phyloP scores from a whole-genome alignment of 495 filamentous ascomycete genomes.

The Podospora tetraspora region DNA sequence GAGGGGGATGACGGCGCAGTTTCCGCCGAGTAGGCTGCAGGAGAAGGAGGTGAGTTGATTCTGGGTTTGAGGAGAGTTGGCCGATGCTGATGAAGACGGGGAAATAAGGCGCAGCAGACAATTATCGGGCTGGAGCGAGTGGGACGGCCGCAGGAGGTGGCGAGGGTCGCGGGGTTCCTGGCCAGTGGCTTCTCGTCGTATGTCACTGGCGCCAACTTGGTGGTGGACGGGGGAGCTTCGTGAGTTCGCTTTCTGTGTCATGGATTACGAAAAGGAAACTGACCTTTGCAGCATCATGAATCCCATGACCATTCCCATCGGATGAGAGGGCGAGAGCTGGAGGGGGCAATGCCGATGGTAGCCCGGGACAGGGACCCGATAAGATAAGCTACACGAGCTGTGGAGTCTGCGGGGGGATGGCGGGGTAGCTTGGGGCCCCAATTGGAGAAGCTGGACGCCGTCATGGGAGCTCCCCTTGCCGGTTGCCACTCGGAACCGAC shows the following conservation, averaged over 20 bases:
- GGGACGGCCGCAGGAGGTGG: slow-evolving; percentile 48
- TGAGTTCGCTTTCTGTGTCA: slow-evolving; percentile 17
- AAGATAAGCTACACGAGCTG: slow-evolving; percentile 11
- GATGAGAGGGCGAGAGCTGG: slow-evolving; percentile 11
- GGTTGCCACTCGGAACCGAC: background rate
- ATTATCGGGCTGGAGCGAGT: slow-evolving; percentile 28
- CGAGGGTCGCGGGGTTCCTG: slow-evolving; percentile 52
- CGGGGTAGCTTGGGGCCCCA: slow-evolving; percentile 11
- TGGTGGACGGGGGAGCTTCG: slow-evolving; percentile 54
- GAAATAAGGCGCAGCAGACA: slow-evolving; percentile 14
- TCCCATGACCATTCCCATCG: slow-evolving; percentile 43
- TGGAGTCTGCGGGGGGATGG: slow-evolving; percentile 6
- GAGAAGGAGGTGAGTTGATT: slow-evolving; percentile 36
- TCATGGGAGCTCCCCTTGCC: background rate
- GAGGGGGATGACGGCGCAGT: slow-evolving; percentile 49
- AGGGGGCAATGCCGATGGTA: background rate
- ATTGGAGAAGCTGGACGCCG: background rate
- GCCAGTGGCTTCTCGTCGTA: slow-evolving; percentile 54
- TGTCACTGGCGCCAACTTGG: slow-evolving; percentile 50
- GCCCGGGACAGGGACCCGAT: slow-evolving; percentile 2
- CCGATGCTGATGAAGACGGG: background rate
- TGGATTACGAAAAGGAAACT: background rate
- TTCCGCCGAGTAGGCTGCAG: slow-evolving; percentile 52
- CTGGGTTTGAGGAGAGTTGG: background rate
- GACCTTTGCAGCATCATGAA: slow-evolving; percentile 33